Conservation (phyloP, 2,329 filamentous ascomycete species). For the Colletotrichum sp. region DNA sequence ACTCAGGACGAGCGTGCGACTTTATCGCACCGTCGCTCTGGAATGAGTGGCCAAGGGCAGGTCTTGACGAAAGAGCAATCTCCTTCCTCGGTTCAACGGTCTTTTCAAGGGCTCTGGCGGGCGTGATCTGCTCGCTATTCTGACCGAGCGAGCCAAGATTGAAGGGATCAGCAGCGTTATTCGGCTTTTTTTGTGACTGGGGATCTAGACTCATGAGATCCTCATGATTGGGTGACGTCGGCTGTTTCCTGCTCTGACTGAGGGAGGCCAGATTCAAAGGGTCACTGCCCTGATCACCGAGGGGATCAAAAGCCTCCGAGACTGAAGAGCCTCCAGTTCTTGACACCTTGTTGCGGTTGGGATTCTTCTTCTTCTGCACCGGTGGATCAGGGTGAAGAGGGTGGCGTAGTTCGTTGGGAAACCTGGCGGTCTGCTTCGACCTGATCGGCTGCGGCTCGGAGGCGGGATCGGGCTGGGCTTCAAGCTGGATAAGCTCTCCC, state of each 20-base stretch:
- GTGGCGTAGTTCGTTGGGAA: slow-evolving; percentile 14
- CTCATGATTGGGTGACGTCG: not conserved
- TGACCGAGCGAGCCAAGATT: not conserved
- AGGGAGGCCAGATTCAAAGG: not conserved
- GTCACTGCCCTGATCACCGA: not conserved
- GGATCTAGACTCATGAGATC: not conserved
- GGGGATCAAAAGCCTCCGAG: not conserved
- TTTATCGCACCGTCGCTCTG: slow-evolving; percentile 9
- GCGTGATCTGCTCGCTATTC: not conserved
- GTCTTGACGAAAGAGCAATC: not conserved
- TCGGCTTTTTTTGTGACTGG: not conserved
- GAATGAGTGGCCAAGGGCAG: not conserved
- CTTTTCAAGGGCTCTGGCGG: not conserved
- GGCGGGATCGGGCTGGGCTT: slow-evolving; percentile 29
- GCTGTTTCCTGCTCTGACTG: not conserved
- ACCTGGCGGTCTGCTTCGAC: slow-evolving; percentile 16
- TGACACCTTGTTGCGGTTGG: slow-evolving; percentile 1
- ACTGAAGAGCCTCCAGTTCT: not conserved
- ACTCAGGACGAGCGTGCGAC: not conserved
- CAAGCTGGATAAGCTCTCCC: slow-evolving; percentile 48
- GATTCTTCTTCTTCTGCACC: not conserved
- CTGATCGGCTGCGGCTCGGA: slow-evolving; percentile 20
- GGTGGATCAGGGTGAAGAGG: slow-evolving; percentile 13
- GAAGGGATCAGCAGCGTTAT: not conserved
- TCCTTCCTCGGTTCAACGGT: not conserved